These are phyloP conservation scores for Calonectria henricotiae DNA, from an alignment of 2,329 filamentous ascomycete species.

Conservation along the genomic window DNA sequence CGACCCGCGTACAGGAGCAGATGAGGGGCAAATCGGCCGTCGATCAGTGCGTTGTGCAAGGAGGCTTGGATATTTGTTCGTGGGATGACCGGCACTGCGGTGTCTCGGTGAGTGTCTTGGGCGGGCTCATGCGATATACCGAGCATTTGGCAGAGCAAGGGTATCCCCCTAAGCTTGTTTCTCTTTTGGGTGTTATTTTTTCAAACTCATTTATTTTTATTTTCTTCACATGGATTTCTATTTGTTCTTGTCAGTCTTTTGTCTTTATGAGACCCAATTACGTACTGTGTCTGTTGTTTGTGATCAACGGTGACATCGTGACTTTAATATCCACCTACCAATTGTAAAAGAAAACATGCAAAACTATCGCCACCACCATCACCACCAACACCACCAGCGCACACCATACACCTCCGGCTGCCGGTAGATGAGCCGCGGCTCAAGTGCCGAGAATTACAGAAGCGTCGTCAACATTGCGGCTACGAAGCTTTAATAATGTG, in stretches of 20 bases:
- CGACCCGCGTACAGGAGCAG: neutral
- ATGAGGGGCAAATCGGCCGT: conserved; percentile 9
- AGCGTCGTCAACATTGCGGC: conserved; percentile 13
- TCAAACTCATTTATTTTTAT: conserved; percentile 13
- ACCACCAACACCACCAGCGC: too few species aligned
- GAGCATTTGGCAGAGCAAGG: neutral
- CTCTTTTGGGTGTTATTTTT: neutral
- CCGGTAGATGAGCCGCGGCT: neutral
- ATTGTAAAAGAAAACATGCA: too few species aligned
- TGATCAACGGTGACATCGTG: too few species aligned
- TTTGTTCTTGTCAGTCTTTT: neutral
- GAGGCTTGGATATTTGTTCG: conserved; percentile 1
- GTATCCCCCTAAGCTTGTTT: neutral
- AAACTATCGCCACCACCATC: too few species aligned
- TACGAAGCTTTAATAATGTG: neutral
- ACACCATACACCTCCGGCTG: too few species aligned
- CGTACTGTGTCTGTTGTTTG: too few species aligned
- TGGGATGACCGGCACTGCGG: conserved; percentile 8
- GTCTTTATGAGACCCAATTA: too few species aligned
- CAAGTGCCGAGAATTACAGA: neutral
- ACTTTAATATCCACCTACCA: too few species aligned
- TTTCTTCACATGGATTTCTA: neutral
- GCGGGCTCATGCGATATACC: neutral
- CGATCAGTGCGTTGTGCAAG: conserved; percentile 9
- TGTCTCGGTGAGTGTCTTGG: conserved; percentile 1